Evolutionary conservation across 352 stramenopile species (phyloP), one percentile per base, ranked within the genome.

Genomic region (Phytopythium kandeliae): DNA sequence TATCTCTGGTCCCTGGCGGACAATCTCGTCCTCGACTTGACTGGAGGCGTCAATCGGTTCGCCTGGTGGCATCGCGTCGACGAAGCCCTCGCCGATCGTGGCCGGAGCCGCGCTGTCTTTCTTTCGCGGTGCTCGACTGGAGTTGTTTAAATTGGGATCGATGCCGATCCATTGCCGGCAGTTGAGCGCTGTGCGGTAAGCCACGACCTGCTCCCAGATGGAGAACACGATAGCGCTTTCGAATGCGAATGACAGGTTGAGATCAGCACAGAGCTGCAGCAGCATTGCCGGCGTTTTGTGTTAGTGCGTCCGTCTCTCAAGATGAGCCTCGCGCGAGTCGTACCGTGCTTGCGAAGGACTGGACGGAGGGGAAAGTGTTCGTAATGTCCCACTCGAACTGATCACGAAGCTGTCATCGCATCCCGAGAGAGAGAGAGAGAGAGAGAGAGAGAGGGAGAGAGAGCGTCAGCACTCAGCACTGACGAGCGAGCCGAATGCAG

Each of bases 341-440:
- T 51, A 75, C 66, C 43, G 63, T 77, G 37, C 41, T 55, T 1
- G 80, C 78, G 55, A 91, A 91, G 7, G 49, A 49, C 43, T 88
- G 65, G 5, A 67, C 69, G 8, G 72, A 62, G 34, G 57, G 52
- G 38, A 69, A 79, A 43, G 76, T 62, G 35, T 73, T 79, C 31
- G 63, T 75, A 30, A 88, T 77, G 47, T 91, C 78, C 80, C 80
- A 91, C 49, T 91, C 80, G 26, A 91, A 86, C 54, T 89, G 80
- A 58, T 91, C 80, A 10, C 72, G 77, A 4, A 91, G 57, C 80
- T 91, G 51, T 28, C 13, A 26, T 46, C 40, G 3, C 34, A 24
- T 0, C 22, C 15, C 28, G n/a, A n/a, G n/a, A n/a, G n/a, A n/a
- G n/a, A n/a, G n/a, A n/a, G n/a, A n/a, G n/a, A n/a, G n/a, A n/a